These are phyloP conservation scores for Asterophora lycoperdoides DNA, from an alignment of 768 basidiomycete species.

Conservation along the genomic window DNA sequence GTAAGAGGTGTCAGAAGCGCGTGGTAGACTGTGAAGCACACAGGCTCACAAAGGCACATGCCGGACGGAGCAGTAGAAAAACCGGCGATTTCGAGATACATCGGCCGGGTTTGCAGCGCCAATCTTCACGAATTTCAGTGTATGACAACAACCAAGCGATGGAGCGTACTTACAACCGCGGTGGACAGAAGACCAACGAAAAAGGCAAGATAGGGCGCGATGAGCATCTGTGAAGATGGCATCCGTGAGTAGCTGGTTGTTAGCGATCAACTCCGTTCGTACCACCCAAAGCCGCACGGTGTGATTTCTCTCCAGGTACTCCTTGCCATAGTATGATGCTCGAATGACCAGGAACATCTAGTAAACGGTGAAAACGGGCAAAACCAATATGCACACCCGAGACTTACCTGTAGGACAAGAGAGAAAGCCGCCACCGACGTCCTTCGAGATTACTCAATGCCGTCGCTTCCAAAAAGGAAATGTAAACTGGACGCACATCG, in stretches of 20 bases:
- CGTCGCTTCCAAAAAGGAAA: background rate
- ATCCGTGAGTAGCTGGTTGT: background rate
- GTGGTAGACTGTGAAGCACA: background rate
- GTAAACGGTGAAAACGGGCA: background rate
- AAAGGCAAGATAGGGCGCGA: slow-evolving; percentile 38
- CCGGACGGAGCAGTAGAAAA: slow-evolving; percentile 49
- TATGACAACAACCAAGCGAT: background rate
- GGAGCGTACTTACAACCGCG: slow-evolving; percentile 31
- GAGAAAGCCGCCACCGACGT: slow-evolving; percentile 37
- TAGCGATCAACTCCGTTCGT: slow-evolving; percentile 7
- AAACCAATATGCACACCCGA: background rate
- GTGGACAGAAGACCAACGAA: slow-evolving; percentile 35
- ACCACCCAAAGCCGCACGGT: slow-evolving; percentile 35
- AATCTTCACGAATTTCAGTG: slow-evolving; percentile 23
- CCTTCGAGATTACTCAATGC: slow-evolving; percentile 20
- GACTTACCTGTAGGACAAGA: slow-evolving; percentile 39
- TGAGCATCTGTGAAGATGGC: slow-evolving; percentile 32
- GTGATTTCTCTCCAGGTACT: slow-evolving; percentile 30
- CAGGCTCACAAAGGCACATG: slow-evolving; percentile 30
- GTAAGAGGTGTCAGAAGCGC: background rate
- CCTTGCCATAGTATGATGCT: slow-evolving; percentile 30
- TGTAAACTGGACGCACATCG: slow-evolving; percentile 31
- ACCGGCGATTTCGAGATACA: slow-evolving; percentile 44
- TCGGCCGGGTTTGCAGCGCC: slow-evolving; percentile 31
- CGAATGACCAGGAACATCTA: slow-evolving; percentile 44